phyloP scores from a whole-genome alignment of 805 yeast species.

The Isabelozyma pseudorhagii region DNA sequence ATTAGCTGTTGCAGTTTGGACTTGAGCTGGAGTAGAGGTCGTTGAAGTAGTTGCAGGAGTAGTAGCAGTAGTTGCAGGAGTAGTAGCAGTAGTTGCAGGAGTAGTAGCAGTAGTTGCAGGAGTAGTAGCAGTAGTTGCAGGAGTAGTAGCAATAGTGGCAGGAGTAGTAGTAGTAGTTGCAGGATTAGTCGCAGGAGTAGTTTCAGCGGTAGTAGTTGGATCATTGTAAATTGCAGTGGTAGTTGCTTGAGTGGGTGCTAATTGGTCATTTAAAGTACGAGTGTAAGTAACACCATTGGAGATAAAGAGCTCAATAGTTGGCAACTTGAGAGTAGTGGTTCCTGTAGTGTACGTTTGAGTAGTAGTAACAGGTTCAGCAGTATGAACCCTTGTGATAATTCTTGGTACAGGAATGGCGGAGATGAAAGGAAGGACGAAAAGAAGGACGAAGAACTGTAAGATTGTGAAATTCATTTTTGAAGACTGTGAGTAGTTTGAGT shows the following conservation, averaged over 20 bases:
- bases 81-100: conserved; percentile 17
- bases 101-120: conserved; percentile 11
- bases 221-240: conserved; percentile 25
- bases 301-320: conserved; percentile 51
- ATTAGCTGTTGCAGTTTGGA: conserved; percentile 7
- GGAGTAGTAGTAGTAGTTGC: conserved; percentile 1
- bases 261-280: conserved; percentile 34
- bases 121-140: conserved; percentile 5
- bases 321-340: conserved; percentile 46
- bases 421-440: not conserved
- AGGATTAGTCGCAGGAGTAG: not conserved
- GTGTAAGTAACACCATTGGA: conserved; percentile 53
- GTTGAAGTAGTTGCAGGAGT: conserved; percentile 17
- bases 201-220: conserved; percentile 12
- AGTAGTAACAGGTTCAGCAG: conserved; percentile 53
- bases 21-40: conserved; percentile 13
- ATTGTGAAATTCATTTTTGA: not conserved
- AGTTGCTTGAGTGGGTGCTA: conserved; percentile 33
- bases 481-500: not conserved
- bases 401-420: conserved; percentile 36
- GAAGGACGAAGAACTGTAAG: not conserved
- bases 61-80: conserved; percentile 8
- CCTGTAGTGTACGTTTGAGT: conserved; percentile 42
- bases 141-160: conserved; percentile 7
- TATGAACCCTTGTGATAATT: conserved; percentile 51